Conservation (phyloP, 2,329 filamentous ascomycete species). For the Penicillium sp. region DNA sequence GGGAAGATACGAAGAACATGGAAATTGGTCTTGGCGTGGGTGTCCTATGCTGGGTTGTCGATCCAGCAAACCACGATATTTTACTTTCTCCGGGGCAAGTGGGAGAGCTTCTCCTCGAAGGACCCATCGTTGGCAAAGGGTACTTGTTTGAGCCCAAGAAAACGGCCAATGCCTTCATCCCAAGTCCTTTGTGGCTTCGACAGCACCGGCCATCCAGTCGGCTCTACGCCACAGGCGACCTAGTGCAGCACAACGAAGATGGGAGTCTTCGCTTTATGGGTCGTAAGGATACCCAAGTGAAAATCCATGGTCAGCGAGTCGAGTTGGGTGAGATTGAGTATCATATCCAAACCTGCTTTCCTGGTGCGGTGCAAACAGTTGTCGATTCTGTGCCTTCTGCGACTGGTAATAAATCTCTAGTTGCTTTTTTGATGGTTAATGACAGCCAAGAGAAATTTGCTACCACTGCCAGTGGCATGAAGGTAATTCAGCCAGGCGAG, state of each 20-base stretch:
- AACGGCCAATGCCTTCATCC: constrained; percentile 2
- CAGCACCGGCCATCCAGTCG: neutral
- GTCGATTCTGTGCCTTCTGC: too few species aligned
- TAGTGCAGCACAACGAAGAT: constrained; percentile 46
- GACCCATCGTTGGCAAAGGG: constrained; percentile 4
- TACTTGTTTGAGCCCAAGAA: constrained; percentile 7
- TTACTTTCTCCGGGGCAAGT: constrained; percentile 9
- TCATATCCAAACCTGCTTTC: too few species aligned
- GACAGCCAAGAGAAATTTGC: too few species aligned
- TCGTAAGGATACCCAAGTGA: constrained; percentile 11
- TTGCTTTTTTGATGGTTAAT: too few species aligned
- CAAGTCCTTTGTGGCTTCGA: neutral
- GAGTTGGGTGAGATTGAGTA: constrained; percentile 17
- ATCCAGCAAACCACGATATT: neutral
- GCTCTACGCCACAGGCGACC: constrained; percentile 17
- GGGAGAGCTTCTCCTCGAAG: constrained; percentile 13
- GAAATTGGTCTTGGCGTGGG: neutral
- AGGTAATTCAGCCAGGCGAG: too few species aligned
- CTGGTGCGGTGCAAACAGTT: too few species aligned
- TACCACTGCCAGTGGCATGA: too few species aligned
- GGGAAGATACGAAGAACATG: too few species aligned
- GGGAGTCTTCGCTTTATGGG: constrained; percentile 6
- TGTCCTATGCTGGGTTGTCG: constrained; percentile 5
- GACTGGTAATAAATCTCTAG: too few species aligned
- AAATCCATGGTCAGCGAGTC: constrained; percentile 15